These are phyloP conservation scores for Pythium dissimile DNA, from an alignment of 352 stramenopile species.

Conservation along the genomic window DNA sequence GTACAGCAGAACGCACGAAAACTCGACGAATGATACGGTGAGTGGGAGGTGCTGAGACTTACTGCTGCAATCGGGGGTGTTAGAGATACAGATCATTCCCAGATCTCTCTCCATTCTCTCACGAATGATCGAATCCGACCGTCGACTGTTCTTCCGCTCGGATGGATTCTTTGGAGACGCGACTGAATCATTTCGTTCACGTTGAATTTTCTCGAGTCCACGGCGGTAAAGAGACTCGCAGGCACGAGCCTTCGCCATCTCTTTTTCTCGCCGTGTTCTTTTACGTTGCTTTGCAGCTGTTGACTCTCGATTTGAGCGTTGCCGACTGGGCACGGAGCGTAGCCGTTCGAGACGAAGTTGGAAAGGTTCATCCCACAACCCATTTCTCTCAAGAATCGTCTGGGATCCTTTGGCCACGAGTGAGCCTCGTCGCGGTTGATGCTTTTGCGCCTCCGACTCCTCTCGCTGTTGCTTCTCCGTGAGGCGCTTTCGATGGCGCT, in stretches of 20 bases:
- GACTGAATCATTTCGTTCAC: conserved; percentile 14
- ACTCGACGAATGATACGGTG: conserved; percentile 37
- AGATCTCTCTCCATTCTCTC: conserved; percentile 30
- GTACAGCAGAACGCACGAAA: conserved; percentile 54
- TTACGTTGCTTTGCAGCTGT: not conserved
- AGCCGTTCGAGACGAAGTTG: conserved; percentile 34
- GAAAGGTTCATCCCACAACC: conserved; percentile 41
- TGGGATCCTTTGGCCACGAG: conserved; percentile 48
- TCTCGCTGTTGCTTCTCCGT: conserved; percentile 22
- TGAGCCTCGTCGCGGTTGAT: conserved; percentile 5
- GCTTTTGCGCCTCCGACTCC: conserved; percentile 7
- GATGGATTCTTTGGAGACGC: not conserved
- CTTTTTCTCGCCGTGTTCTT: conserved; percentile 7
- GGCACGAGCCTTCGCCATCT: conserved; percentile 19
- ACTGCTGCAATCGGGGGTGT: not conserved
- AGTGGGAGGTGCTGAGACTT: not conserved
- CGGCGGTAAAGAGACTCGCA: conserved; percentile 55
- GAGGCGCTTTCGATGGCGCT: conserved; percentile 21
- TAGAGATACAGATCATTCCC: conserved; percentile 24
- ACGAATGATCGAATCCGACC: conserved; percentile 37
- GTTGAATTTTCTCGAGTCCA: conserved; percentile 32
- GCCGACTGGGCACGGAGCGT: not conserved
- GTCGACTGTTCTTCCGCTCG: conserved; percentile 9
- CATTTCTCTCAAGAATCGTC: conserved; percentile 50
- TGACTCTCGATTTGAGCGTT: not conserved